phyloP scores from a whole-genome alignment of 2,329 filamentous ascomycete species.

The Calonectria pseudoreteaudii region DNA sequence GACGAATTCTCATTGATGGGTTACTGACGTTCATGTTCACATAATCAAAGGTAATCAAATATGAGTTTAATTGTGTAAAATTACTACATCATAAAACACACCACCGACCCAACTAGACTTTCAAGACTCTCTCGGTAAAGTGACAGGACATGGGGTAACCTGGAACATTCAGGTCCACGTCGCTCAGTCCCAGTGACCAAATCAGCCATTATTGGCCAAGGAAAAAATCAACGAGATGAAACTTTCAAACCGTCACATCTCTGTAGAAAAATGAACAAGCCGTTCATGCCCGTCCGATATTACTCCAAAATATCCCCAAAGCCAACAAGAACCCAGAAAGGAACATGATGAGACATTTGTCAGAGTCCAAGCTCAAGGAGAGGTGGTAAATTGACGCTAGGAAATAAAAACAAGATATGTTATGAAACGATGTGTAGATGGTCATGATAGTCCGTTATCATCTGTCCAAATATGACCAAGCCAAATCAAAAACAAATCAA shows the following conservation, averaged over 20 bases:
- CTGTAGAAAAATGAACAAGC: neutral
- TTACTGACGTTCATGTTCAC: neutral
- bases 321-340: neutral
- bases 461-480: slow-evolving; percentile 20
- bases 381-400: slow-evolving; percentile 17
- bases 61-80: slow-evolving; percentile 13
- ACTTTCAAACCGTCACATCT: neutral
- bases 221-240: neutral
- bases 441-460: slow-evolving; percentile 24
- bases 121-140: slow-evolving; percentile 5
- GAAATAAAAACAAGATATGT: slow-evolving; percentile 27
- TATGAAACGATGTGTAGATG: slow-evolving; percentile 27
- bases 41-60: neutral
- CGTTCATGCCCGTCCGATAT: neutral
- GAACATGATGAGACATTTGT: slow-evolving; percentile 3
- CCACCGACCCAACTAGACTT: slow-evolving; percentile 5
- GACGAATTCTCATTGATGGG: neutral
- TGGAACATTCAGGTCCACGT: neutral
- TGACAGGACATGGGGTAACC: slow-evolving; percentile 1
- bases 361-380: slow-evolving; percentile 3
- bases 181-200: neutral
- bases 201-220: neutral
- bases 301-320: neutral
- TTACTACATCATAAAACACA: slow-evolving; percentile 23
- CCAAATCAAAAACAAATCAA: neutral